Conservation (phyloP, 2,329 filamentous ascomycete species). For the Fusarium paranaense region DNA sequence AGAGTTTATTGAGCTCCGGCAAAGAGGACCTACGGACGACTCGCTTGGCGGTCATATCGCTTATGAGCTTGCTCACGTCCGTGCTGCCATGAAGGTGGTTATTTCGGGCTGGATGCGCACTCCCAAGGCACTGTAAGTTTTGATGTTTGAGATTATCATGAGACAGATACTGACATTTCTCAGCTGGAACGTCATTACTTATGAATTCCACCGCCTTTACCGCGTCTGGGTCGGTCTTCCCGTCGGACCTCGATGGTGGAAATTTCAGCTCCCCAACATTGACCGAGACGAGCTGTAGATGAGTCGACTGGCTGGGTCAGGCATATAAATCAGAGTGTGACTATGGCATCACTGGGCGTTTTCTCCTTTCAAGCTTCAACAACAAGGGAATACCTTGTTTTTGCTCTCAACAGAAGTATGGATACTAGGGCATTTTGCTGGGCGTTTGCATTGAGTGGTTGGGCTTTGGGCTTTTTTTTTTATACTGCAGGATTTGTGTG, state of each 20-base stretch:
- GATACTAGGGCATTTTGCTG: conserved; percentile 11
- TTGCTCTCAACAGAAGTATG: not conserved
- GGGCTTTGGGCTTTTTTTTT: not conserved
- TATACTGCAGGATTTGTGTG: not conserved
- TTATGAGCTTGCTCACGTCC: conserved; percentile 73
- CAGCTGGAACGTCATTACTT: conserved; percentile 58
- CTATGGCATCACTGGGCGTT: conserved; percentile 24
- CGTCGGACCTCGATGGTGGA: conserved; percentile 61
- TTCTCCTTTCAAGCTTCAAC: not conserved
- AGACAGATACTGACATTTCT: conserved; percentile 5
- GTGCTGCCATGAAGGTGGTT: conserved; percentile 73
- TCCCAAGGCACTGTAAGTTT: conserved; percentile 76
- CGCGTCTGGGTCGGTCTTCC: conserved; percentile 66
- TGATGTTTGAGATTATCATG: not conserved
- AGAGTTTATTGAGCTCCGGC: conserved; percentile 47
- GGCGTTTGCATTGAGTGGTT: conserved; percentile 16
- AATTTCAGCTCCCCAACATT: conserved; percentile 56
- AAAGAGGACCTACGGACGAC: conserved; percentile 46
- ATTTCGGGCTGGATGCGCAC: conserved; percentile 76
- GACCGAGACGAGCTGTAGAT: conserved; percentile 61
- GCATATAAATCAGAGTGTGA: conserved; percentile 10
- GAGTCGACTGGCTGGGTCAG: not conserved
- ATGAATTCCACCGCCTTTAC: conserved; percentile 60
- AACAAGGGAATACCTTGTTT: not conserved
- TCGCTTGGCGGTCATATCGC: conserved; percentile 68